phyloP scores from a whole-genome alignment of 1,139 yeast genomes.

The Hyphopichia wangnamkhiaoensis region DNA sequence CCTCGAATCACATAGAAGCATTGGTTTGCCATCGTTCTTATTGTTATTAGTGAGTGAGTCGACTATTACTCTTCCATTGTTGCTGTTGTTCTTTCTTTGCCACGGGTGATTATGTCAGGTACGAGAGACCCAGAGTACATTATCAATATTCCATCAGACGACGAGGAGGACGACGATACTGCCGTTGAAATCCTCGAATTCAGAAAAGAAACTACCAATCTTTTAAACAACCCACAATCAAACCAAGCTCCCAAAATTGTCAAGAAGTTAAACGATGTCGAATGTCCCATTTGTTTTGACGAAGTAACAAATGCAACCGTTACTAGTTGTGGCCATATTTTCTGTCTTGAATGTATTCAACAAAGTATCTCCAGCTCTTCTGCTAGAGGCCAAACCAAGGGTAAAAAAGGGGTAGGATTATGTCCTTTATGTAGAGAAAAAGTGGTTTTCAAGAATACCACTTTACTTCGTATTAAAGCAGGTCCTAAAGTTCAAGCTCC shows the following conservation, averaged over 20 bases:
- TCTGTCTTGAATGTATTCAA: slow-evolving; percentile 47
- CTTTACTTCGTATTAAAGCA: slow-evolving; percentile 34
- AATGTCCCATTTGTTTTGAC: slow-evolving; percentile 52
- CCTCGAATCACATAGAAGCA: no score
- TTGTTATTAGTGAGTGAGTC: no score
- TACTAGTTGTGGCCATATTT: slow-evolving; percentile 48
- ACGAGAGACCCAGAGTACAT: slow-evolving; percentile 15
- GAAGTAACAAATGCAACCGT: slow-evolving; percentile 41
- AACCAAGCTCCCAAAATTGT: slow-evolving; percentile 22
- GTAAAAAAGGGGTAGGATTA: slow-evolving; percentile 39
- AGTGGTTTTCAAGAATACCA: slow-evolving; percentile 42
- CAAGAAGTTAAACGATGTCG: slow-evolving; percentile 38
- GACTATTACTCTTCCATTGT: not conserved
- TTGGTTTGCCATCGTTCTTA: no score
- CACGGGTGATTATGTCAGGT: not conserved
- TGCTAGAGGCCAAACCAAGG: slow-evolving; percentile 43
- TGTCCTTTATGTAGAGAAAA: slow-evolving; percentile 48
- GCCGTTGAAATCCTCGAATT: slow-evolving; percentile 44
- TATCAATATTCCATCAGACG: slow-evolving; percentile 26
- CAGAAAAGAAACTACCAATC: slow-evolving; percentile 34
- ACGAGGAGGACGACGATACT: slow-evolving; percentile 32
- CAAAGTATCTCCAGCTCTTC: slow-evolving; percentile 43
- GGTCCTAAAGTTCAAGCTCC: slow-evolving; percentile 17
- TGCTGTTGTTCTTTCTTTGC: not conserved
- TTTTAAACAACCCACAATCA: slow-evolving; percentile 33